Evolutionary conservation across 108 stramenopile genomes (phyloP), one percentile per base, ranked within the genome.

Genomic region (Pseudonitzschia delicatissima): DNA sequence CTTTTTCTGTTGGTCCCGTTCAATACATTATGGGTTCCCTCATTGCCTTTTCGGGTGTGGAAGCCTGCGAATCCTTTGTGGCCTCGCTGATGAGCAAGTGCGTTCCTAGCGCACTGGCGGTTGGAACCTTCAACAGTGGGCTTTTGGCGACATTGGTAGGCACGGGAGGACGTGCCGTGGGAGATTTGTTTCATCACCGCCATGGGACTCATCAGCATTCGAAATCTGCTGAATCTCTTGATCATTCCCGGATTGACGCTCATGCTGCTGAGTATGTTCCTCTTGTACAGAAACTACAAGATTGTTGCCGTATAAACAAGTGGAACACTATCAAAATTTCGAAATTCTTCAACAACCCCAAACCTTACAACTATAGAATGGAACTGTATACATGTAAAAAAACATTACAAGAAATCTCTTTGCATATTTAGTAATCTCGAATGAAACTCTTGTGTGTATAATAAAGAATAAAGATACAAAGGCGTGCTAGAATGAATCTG

Each of bases 121-220:
- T 74, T 18, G 93, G 93, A 11, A 92, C 91, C 29, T 91, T 92
- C 68, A 95, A 95, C 60, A 79, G 80, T 57, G 94, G 94, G 29
- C 64, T 95, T 25, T 42, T 76, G 1, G 55, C 68, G 25, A 76
- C 74, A 8, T 35, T 76, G 25, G 74, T 76, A 13, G 74, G 74
- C 7, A 76, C 74, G 23, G 39, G 59, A 32, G 85, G 82, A 55
- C 66, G 80, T 21, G 85, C 82, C 17, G 57, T 64, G 17, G 86
- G 86, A 48, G 83, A 87, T 58, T 29, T 77, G n/a, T 84, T n/a
- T 87, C 40, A 84, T 87, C 49, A 83, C 81, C 12, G 39, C 67
- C 23, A 83, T 87, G 86, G 86, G 82, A 25, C 69, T 73, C 17
- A 59, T 79, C 17, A 77, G 78, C 36, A 82, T 87, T 27, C 75